Base-by-base conservation (phyloP, 169 alveolate species). In the Plasmodium gaboni region DNA sequence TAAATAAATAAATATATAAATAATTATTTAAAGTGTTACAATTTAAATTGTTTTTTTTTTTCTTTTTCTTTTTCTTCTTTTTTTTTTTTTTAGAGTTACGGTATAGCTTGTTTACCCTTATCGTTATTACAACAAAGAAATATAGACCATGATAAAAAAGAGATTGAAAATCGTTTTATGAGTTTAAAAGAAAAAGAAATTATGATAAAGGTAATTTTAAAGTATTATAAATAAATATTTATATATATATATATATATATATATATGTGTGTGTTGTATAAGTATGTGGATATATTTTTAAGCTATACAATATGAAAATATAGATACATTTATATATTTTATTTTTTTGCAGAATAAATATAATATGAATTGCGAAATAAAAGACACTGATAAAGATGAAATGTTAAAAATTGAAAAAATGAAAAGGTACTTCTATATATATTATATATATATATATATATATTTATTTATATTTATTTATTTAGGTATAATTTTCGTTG, bases 21-120 rank as follows among this genome's bases (percentile, higher is more conserved):
- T 26, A 26, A 26, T 26, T 26, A 3, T 26, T 12, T 46, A 57
- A 38, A 8, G n/a, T 0, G 46, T 5, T 53, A 13, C 22, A 42
- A 0, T 28, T 51, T 60, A 19, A 50, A n/a, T n/a, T n/a, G n/a
- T 57, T 63, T 17, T 71, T 9, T 38, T 22, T 46, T 3, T 24
- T 22, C 13, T 74, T 63, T 38, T 19, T 2, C 8, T 19, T 19
- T 19, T 19, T 19, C 0, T 19, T 19, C 22, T 19, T 12, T 55
- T 9, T 4, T 42, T 24, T 17, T 26, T 22, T 59, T 69, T n/a
- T 55, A 78, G 89, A 78, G 89, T 42, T 65, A 78, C n/a, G 89
- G 89, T 19, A 48, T 78, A 42, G 89, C 89, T 46, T 78, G 89
- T 50, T 46, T 78, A 46, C 89, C 89, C 68, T 15, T 78, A 15